phyloP scores from a whole-genome alignment of 768 basidiomycete genomes.

The Strobilomyces echinocephalus region DNA sequence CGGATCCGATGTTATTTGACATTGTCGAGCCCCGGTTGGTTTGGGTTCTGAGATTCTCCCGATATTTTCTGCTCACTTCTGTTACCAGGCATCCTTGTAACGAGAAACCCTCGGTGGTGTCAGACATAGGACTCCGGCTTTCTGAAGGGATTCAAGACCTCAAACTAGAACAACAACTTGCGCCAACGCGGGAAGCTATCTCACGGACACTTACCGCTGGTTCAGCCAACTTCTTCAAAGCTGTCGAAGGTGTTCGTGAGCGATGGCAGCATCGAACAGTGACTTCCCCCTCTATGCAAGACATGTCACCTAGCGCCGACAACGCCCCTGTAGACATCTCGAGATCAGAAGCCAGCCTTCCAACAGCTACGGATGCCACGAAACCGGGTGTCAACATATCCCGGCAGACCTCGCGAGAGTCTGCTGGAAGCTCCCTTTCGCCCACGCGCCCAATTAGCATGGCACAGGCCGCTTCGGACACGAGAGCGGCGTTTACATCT shows the following conservation, averaged over 20 bases:
- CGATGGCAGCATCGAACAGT: conserved; percentile 52
- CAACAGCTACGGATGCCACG: conserved; percentile 9
- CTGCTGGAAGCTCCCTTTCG: conserved; percentile 9
- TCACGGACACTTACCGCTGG: conserved; percentile 68
- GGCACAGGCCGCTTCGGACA: conserved; percentile 30
- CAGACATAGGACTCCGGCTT: conserved; percentile 88
- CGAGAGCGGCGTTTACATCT: conserved; percentile 33
- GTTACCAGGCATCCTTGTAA: conserved; percentile 81
- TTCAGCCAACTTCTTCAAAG: conserved; percentile 80
- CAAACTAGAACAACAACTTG: conserved; percentile 89
- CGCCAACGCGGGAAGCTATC: conserved; percentile 86
- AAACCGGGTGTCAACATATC: conserved; percentile 14
- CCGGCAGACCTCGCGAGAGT: conserved; percentile 27
- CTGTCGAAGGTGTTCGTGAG: conserved; percentile 82
- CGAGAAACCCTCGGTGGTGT: conserved; percentile 81
- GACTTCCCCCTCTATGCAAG: conserved; percentile 24
- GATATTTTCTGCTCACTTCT: background rate
- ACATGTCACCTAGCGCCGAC: conserved; percentile 15
- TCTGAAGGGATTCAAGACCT: conserved; percentile 94
- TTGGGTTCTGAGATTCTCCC: background rate
- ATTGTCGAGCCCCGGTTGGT: conserved; percentile 85
- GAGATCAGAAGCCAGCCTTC: conserved; percentile 23
- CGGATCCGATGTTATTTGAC: conserved; percentile 92
- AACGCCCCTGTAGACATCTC: conserved; percentile 28
- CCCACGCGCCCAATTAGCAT: conserved; percentile 24